phyloP scores from a whole-genome alignment of 2,329 filamentous ascomycete genomes.

The Stenocarpella maydis region DNA sequence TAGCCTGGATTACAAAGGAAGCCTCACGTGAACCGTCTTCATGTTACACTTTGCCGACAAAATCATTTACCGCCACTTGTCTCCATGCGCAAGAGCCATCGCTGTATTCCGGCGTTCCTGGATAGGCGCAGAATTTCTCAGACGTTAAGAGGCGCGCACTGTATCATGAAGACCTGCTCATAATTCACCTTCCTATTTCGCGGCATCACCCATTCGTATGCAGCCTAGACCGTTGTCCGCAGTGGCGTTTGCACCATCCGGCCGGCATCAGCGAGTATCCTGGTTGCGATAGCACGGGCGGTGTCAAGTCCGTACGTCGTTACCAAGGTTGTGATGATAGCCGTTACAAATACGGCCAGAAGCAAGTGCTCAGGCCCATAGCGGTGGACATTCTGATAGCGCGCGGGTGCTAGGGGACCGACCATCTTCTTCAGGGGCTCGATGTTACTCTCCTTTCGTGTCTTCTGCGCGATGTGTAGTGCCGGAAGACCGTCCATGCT shows the following conservation, averaged over 20 bases:
- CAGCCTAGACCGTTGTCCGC: conserved; percentile 15
- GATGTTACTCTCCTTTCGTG: conserved; percentile 43
- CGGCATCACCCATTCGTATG: neutral
- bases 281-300: conserved; percentile 27
- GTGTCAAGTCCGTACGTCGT: conserved; percentile 27
- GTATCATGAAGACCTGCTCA: too few relatives aligned
- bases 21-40: neutral
- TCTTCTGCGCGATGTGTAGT: conserved; percentile 45
- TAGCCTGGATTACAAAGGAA: neutral
- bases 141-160: neutral
- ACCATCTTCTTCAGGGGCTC: conserved; percentile 51
- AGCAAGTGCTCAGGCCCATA: conserved; percentile 29
- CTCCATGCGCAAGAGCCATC: too few relatives aligned
- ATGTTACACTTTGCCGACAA: neutral
- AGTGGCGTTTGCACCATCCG: conserved; percentile 21
- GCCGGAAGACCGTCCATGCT: conserved; percentile 51
- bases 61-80: neutral
- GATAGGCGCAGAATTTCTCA: neutral
- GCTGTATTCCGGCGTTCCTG: neutral
- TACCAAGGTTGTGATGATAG: conserved; percentile 22
- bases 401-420: conserved; percentile 43
- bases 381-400: conserved; percentile 21
- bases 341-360: conserved; percentile 27
- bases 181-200: neutral
- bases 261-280: conserved; percentile 26